Conservation (phyloP, 2,329 filamentous ascomycete genomes). For the Botrytis fragariae region DNA sequence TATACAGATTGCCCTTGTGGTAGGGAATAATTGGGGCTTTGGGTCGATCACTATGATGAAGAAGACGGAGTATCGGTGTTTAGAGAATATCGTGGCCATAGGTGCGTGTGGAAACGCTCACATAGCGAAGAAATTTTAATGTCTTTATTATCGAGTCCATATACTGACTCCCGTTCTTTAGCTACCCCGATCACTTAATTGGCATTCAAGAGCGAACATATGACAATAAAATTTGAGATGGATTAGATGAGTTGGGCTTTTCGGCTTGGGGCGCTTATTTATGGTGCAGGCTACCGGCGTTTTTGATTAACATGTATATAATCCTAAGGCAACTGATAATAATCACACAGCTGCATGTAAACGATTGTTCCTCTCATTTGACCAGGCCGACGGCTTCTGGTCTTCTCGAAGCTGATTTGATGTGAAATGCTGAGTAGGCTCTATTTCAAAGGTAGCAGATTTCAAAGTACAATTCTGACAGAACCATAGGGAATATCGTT, state of each 20-base stretch:
- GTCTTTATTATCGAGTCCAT: neutral
- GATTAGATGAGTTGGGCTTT: neutral
- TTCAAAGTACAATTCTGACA: neutral
- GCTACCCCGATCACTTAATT: neutral
- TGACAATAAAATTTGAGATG: neutral
- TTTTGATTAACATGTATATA: neutral
- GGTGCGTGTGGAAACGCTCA: neutral
- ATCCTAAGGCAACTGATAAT: neutral
- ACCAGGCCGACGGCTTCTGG: neutral
- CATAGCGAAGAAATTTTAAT: neutral
- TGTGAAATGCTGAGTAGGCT: neutral
- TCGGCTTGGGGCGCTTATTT: neutral
- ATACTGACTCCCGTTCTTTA: neutral
- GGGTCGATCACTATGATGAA: neutral
- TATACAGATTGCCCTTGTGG: neutral
- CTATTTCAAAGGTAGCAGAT: accelerated
- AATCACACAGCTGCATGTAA: neutral
- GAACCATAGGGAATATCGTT: neutral
- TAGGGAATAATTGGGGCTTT: neutral
- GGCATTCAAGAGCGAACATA: neutral
- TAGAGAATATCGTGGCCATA: neutral
- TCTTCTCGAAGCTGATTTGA: neutral
- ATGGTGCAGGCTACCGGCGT: neutral
- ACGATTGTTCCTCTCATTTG: neutral
- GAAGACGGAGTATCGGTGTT: neutral